These are phyloP conservation scores for Cryphonectria naterciae DNA, from an alignment of 2,329 filamentous ascomycete genomes.

Conservation along the genomic window DNA sequence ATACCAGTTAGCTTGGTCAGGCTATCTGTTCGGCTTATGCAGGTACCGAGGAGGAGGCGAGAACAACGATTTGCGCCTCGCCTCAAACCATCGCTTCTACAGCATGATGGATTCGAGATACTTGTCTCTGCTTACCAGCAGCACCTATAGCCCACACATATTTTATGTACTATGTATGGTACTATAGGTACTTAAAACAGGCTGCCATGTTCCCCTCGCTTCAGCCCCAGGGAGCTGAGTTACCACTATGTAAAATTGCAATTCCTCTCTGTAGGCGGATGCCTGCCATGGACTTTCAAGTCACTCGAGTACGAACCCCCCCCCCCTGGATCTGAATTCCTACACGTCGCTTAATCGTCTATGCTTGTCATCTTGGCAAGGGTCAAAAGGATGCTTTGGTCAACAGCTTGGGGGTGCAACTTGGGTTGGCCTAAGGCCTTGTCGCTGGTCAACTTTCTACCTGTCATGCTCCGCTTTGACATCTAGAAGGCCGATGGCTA, in stretches of 20 bases:
- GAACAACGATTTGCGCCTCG: background rate
- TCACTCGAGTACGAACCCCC: constrained; percentile 15
- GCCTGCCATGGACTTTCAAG: constrained; percentile 22
- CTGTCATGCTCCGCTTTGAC: constrained; percentile 8
- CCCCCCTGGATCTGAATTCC: constrained; percentile 19
- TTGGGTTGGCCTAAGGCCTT: constrained; percentile 13
- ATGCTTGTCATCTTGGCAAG: constrained; percentile 29
- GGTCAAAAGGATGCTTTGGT: constrained; percentile 25
- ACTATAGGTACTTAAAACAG: background rate
- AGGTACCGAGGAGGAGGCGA: background rate
- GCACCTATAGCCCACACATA: background rate
- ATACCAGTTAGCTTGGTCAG: background rate
- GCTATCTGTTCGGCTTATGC: constrained; percentile 1
- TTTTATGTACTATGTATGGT: background rate
- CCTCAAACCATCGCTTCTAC: background rate
- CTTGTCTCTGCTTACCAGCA: background rate
- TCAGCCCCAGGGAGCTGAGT: background rate
- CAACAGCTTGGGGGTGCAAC: constrained; percentile 12
- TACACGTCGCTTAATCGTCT: constrained; percentile 25
- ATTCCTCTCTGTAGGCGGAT: constrained; percentile 19
- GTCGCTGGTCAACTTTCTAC: background rate
- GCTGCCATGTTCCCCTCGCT: constrained; percentile 1
- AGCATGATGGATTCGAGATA: background rate
- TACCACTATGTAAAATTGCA: constrained; percentile 7
- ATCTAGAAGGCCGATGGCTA: constrained; percentile 18